Evolutionary conservation across 108 stramenopile species (phyloP), one percentile per base, ranked within the genome.

Genomic region (Fragilariopsis cylindrus): DNA sequence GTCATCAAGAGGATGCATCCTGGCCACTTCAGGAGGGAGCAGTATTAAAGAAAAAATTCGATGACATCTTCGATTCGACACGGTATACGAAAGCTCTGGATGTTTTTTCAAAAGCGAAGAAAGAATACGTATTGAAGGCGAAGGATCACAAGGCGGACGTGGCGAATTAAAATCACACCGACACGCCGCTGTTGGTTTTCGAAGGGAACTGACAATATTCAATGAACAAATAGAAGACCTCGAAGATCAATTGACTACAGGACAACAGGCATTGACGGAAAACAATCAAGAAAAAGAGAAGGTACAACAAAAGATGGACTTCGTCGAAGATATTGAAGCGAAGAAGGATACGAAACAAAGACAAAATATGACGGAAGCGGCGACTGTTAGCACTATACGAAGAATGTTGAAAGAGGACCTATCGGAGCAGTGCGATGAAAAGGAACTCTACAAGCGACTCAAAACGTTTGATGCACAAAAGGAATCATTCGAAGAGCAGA

Each of bases 11-110:
- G 74, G 94, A 95, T 50, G 83, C 90, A 8, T 82, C 81, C 1
- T 96, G 96, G 96, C 96, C 96, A 16, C 67, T 95, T 53, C 91
- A 94, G 80, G 99, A 99, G 76, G 96, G 97, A 39, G 95, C 97
- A 9, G 94, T 97, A 40, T 84, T 99, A 6, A 99, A 99, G 85
- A 97, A 98, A 76, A 90, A 93, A 55, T 99, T 99, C 83, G 99
- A 99, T 83, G 99, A 99, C 76, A 99, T 99, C 57, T 99, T 99
- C 79, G 99, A 99, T 77, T 92, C 94, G 15, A 96, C 97, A 5
- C 83, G 83, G 6, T 84, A 84, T 56, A 52, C 93, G 82, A 84
- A 98, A 95, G 99, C 99, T 0, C 80, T 99, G 66, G 98, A 99
- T 40, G 94, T 87, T 41, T 92, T 99, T 74, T 76, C 84, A 64